Conservation (phyloP, 2,329 filamentous ascomycete genomes). For the Phaeosphaeria sp. region DNA sequence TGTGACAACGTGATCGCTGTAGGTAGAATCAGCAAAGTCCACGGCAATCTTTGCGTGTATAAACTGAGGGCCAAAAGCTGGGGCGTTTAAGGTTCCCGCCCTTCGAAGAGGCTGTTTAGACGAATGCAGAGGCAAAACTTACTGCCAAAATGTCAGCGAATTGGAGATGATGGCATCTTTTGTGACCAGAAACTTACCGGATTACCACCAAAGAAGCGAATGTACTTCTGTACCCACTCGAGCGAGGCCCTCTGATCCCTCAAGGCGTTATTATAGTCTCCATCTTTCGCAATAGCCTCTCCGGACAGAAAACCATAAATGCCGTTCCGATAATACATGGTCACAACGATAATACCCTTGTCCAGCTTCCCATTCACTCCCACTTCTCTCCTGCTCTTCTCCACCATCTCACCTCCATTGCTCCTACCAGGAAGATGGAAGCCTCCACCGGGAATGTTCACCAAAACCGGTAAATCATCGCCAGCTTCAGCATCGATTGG, state of each 20-base stretch:
- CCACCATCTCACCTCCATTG: slow-evolving; percentile 40
- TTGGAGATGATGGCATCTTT: too few relatives aligned
- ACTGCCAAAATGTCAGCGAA: too few relatives aligned
- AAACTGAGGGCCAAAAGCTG: too few relatives aligned
- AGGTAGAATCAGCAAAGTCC: too few relatives aligned
- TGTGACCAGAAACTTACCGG: slow-evolving; percentile 24
- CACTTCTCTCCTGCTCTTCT: slow-evolving; percentile 36
- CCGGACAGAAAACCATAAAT: slow-evolving; percentile 56
- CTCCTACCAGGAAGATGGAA: slow-evolving; percentile 47
- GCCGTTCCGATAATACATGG: slow-evolving; percentile 46
- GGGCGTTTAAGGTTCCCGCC: too few relatives aligned
- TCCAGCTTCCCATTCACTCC: slow-evolving; percentile 33
- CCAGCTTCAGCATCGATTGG: slow-evolving; percentile 40
- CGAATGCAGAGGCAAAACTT: too few relatives aligned
- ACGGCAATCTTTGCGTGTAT: too few relatives aligned
- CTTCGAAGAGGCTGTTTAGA: too few relatives aligned
- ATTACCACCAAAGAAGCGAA: slow-evolving; percentile 54
- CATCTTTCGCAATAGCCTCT: slow-evolving; percentile 45
- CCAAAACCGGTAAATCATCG: slow-evolving; percentile 46
- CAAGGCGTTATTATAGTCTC: slow-evolving; percentile 45
- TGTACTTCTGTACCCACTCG: slow-evolving; percentile 52
- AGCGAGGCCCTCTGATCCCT: slow-evolving; percentile 49
- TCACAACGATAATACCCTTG: slow-evolving; percentile 42
- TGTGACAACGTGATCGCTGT: slow-evolving; percentile 50
- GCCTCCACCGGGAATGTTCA: slow-evolving; percentile 56